Percentiles rank a stretch among this genome's conserved stretches.
Evolutionary conservation across 192 early-diverging fungal genomes (phyloP).

Genomic region (Coemansia furcata): DNA sequence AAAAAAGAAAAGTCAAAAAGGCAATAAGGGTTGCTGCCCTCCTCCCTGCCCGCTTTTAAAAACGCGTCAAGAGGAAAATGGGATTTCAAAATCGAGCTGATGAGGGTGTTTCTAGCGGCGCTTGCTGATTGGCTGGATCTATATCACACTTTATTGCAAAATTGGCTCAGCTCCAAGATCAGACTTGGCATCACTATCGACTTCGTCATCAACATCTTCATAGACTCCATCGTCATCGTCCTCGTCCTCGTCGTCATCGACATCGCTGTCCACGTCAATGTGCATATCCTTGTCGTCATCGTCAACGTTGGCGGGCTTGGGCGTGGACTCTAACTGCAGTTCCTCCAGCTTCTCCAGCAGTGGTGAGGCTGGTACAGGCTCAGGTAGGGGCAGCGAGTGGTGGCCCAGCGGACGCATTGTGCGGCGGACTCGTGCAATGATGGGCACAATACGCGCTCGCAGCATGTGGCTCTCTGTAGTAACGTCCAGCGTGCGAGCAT

Average conservation of each 20-base stretch:
- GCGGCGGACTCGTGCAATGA: slow-evolving; percentile 35
- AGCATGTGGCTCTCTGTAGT: slow-evolving; percentile 35
- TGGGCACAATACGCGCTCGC: slow-evolving; percentile 24
- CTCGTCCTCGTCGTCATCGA: not conserved
- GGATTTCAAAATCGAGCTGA: slow-evolving; percentile 15
- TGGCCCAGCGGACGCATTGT: slow-evolving; percentile 41
- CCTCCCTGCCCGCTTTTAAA: not conserved
- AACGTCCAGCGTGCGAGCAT: slow-evolving; percentile 26
- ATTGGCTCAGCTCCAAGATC: not conserved
- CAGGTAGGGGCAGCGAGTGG: slow-evolving; percentile 24
- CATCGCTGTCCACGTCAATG: not conserved
- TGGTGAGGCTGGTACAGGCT: slow-evolving; percentile 1
- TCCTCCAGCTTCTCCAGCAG: slow-evolving; percentile 4
- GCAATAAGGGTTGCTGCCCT: not conserved
- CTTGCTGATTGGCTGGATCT: slow-evolving; percentile 19
- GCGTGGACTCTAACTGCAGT: not conserved
- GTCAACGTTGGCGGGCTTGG: slow-evolving; percentile 4
- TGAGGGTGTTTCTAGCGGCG: not conserved
- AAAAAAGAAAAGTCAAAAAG: not conserved
- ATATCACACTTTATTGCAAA: not conserved
- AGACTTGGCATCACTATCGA: not conserved
- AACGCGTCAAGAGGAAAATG: not conserved
- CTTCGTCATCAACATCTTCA: slow-evolving; percentile 1
- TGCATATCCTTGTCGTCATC: slow-evolving; percentile 7
- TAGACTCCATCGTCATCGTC: not conserved